Conservation (phyloP, 176 grass and related monocot genomes). For the Typha latifolia region DNA sequence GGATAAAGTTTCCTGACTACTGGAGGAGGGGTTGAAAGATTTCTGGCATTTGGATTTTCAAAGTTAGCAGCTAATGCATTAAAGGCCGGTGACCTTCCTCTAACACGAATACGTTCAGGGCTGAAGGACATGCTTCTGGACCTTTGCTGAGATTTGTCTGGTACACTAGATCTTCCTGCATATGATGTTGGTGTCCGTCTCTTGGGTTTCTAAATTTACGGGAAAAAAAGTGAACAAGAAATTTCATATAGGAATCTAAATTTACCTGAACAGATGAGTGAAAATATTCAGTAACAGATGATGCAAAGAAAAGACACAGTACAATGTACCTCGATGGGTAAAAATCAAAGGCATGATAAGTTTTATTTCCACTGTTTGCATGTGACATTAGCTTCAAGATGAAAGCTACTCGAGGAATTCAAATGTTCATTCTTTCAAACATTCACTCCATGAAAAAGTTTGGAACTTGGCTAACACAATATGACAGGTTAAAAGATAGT, state of each 20-base stretch:
- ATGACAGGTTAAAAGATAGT: no score
- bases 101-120: slow-evolving; percentile 73
- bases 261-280: no score
- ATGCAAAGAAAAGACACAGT: no score
- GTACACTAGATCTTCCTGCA: slow-evolving; percentile 50
- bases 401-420: no score
- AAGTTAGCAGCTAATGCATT: slow-evolving; percentile 78
- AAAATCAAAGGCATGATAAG: no score
- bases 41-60: slow-evolving; percentile 67
- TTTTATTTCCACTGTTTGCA: no score
- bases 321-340: no score
- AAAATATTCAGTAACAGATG: no score
- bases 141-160: slow-evolving; percentile 77
- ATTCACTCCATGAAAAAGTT: no score
- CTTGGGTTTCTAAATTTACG: slow-evolving; percentile 55
- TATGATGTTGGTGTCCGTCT: slow-evolving; percentile 26
- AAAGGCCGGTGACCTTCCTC: slow-evolving; percentile 83
- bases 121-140: slow-evolving; percentile 85
- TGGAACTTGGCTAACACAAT: no score
- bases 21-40: slow-evolving; percentile 83
- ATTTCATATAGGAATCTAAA: background rate
- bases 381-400: no score
- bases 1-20: slow-evolving; percentile 78
- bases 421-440: no score
- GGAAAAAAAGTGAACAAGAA: slow-evolving; percentile 9